Percentiles rank a stretch among this genome's conserved stretches.
Evolutionary conservation across 257 asterid species (phyloP).

Genomic region (Coffea canephora): DNA sequence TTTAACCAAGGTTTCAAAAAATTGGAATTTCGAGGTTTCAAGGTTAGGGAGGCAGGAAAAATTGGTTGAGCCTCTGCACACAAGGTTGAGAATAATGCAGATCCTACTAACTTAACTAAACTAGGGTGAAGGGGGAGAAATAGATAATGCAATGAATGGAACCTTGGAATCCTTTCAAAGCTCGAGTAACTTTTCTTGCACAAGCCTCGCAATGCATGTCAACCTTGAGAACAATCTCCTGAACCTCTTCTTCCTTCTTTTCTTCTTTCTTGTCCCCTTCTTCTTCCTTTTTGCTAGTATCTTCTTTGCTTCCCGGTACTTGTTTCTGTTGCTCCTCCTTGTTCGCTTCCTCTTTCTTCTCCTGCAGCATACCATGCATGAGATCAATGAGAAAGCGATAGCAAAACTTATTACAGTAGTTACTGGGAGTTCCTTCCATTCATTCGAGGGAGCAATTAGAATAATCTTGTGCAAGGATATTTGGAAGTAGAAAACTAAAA

Average conservation of each 20-base stretch:
- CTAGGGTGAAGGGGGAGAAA: neutral
- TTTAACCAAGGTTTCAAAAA: neutral
- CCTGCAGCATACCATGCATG: constrained; percentile 13
- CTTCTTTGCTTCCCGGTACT: constrained; percentile 13
- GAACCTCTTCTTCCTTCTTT: constrained; percentile 26
- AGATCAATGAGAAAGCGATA: neutral
- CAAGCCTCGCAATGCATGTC: constrained; percentile 96
- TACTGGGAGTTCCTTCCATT: no score
- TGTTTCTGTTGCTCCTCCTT: constrained; percentile 24
- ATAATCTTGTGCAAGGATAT: neutral
- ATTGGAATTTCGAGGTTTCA: neutral
- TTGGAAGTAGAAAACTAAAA: neutral
- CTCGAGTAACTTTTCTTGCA: constrained; percentile 72
- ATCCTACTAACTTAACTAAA: no score
- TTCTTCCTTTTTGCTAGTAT: neutral
- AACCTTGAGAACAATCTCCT: constrained; percentile 67
- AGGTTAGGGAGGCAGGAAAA: neutral
- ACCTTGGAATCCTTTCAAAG: constrained; percentile 74
- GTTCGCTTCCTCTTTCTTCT: constrained; percentile 36
- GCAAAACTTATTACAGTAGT: no score
- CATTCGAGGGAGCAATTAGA: neutral
- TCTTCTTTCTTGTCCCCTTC: constrained; percentile 19
- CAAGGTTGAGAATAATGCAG: neutral
- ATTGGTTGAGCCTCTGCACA: neutral
- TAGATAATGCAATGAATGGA: neutral